phyloP scores from a whole-genome alignment of 2,329 filamentous ascomycete genomes.

The Claviceps capensis region DNA sequence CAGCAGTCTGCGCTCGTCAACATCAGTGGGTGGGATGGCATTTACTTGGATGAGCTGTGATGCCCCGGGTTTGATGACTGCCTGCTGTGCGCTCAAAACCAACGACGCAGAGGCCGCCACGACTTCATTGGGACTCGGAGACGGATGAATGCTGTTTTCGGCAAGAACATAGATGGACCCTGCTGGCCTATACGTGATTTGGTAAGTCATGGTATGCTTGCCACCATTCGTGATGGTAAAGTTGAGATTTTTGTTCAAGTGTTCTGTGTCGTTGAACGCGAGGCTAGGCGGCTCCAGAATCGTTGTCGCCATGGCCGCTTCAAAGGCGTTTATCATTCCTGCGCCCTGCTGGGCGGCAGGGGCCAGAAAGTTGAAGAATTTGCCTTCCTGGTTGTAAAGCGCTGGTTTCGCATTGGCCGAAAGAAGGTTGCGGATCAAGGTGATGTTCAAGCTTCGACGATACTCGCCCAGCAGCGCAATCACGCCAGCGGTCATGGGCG shows the following conservation, averaged over 20 bases:
- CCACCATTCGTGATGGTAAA: slow-evolving; percentile 41
- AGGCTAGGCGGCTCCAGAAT: slow-evolving; percentile 37
- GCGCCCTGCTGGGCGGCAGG: slow-evolving; percentile 42
- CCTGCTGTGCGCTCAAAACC: not conserved
- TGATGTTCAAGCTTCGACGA: slow-evolving; percentile 28
- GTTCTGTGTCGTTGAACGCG: slow-evolving; percentile 41
- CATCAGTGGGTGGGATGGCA: slow-evolving; percentile 23
- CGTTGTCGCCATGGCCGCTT: slow-evolving; percentile 37
- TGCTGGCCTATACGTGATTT: slow-evolving; percentile 31
- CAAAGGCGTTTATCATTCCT: slow-evolving; percentile 31
- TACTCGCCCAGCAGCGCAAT: slow-evolving; percentile 26
- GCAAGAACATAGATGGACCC: slow-evolving; percentile 35
- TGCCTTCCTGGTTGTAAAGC: slow-evolving; percentile 25
- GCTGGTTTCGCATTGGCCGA: slow-evolving; percentile 26
- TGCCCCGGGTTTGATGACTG: not conserved
- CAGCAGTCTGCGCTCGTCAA: slow-evolving; percentile 20
- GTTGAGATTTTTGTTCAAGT: slow-evolving; percentile 18
- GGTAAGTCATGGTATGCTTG: slow-evolving; percentile 32
- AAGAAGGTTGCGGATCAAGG: slow-evolving; percentile 28
- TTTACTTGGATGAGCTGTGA: not conserved
- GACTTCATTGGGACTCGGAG: slow-evolving; percentile 26
- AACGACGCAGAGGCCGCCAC: slow-evolving; percentile 21
- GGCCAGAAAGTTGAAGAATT: slow-evolving; percentile 22
- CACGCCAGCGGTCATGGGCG: slow-evolving; percentile 26
- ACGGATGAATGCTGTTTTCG: slow-evolving; percentile 18